Base-by-base conservation (phyloP, 2,329 filamentous ascomycete species). In the Sclerotinia subarctica region DNA sequence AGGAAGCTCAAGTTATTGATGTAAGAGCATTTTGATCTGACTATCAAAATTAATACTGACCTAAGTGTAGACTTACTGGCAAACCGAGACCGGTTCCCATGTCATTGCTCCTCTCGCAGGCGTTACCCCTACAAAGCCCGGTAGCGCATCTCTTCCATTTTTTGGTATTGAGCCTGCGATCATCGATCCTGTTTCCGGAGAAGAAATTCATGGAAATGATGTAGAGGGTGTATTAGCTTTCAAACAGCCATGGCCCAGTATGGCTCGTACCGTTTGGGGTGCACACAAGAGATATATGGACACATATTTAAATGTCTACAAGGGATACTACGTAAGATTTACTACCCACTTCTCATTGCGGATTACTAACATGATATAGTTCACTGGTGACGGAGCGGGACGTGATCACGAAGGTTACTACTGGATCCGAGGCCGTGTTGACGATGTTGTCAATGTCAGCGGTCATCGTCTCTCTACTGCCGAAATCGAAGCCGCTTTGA, bases 261-360 rank as follows among this genome's bases (percentile, higher is more conserved):
- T 99, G 94, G 93, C 94, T 64, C 91, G 95, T 73, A 99, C 95
- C 35, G 94, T 99, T 72, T 99, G 93, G 89, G 94, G 94, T 74
- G 93, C 94, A 51, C 95, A 99, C 85, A 95, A 96, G 87, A 89
- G 95, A 77, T 99, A 97, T 80, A 94, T 97, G 93, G 94, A 99
- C 75, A 98, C 95, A 15, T 99, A 99, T 80, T 82, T 99, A 75
- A 96, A 96, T 76, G 94, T 97, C 13, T 99, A 99, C 85, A 93
- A 93, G 82, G 95, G 94, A 70, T 97, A 96, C 84, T 99, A 99
- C 82, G 92, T 96, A 82, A 84, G 92, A 84, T n/a, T 64, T 53
- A 13, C 1, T 44, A 35, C 8, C 5, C n/a, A 29, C 52, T 49
- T 35, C 17, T 44, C 19, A 58, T 49, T 15, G 62, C 49, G 56